These are phyloP conservation scores for Protomyces macrosporus DNA, from an alignment of 1,139 yeast genomes.

Conservation along the genomic window DNA sequence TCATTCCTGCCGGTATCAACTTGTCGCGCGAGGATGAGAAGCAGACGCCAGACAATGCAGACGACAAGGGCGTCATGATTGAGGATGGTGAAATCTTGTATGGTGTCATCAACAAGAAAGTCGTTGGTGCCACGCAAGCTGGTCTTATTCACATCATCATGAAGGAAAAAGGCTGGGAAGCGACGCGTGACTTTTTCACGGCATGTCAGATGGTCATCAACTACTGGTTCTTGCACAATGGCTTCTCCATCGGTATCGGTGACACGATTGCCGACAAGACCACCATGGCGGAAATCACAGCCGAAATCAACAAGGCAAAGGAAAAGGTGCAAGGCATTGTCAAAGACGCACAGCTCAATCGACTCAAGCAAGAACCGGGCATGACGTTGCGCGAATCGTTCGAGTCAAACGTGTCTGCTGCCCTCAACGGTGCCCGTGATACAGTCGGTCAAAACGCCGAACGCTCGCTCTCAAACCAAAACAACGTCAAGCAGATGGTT, in stretches of 20 bases:
- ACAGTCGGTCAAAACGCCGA: slow-evolving; percentile 99
- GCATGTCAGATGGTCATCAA: slow-evolving; percentile 92
- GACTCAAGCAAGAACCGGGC: slow-evolving; percentile 94
- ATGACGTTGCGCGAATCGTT: slow-evolving; percentile 98
- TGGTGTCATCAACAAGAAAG: slow-evolving; percentile 96
- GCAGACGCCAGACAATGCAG: slow-evolving; percentile 74
- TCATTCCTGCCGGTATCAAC: slow-evolving; percentile 93
- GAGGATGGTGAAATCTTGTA: slow-evolving; percentile 90
- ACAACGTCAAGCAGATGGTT: slow-evolving; percentile 98
- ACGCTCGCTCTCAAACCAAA: slow-evolving; percentile 85
- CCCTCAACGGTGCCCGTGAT: slow-evolving; percentile 96
- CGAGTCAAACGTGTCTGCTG: slow-evolving; percentile 94
- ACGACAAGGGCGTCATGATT: slow-evolving; percentile 86
- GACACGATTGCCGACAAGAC: slow-evolving; percentile 98
- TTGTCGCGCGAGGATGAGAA: slow-evolving; percentile 89
- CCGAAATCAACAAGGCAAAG: slow-evolving; percentile 88
- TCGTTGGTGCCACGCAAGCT: slow-evolving; percentile 98
- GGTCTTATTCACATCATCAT: slow-evolving; percentile 95
- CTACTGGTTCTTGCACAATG: slow-evolving; percentile 92
- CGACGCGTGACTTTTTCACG: slow-evolving; percentile 86
- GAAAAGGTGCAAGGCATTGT: slow-evolving; percentile 89
- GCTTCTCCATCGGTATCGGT: slow-evolving; percentile 98
- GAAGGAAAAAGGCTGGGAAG: slow-evolving; percentile 92
- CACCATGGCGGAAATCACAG: slow-evolving; percentile 88
- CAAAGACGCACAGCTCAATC: slow-evolving; percentile 81